phyloP scores from a whole-genome alignment of 371 early-diverging fungal species.

The Coemansia sp. region DNA sequence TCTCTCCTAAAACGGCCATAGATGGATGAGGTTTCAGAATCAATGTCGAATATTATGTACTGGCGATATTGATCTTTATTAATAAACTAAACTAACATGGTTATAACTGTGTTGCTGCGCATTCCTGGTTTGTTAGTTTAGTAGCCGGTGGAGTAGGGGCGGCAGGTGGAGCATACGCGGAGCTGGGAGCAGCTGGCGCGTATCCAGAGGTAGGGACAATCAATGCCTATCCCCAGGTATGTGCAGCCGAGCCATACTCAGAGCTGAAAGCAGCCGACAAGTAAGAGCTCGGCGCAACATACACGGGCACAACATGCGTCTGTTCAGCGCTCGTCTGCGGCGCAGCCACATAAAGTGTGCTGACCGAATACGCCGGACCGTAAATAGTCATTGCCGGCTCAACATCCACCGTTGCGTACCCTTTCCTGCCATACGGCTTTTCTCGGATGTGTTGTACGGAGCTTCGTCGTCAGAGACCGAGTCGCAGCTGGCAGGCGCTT shows the following conservation, averaged over 20 bases:
- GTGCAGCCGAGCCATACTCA: not conserved
- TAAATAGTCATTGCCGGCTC: constrained; percentile 14
- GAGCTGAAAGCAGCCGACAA: not conserved
- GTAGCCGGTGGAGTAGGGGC: constrained; percentile 6
- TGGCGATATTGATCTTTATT: no score
- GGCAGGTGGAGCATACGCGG: not conserved
- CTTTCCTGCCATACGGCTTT: not conserved
- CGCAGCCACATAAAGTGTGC: constrained; percentile 23
- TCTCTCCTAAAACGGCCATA: no score
- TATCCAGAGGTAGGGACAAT: not conserved
- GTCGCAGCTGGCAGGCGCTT: not conserved
- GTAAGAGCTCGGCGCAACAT: not conserved
- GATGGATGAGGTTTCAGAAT: no score
- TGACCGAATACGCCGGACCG: constrained; percentile 12
- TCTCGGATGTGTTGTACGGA: not conserved
- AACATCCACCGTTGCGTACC: constrained; percentile 8
- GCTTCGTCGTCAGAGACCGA: constrained; percentile 1
- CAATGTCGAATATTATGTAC: no score
- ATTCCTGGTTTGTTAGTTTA: not conserved
- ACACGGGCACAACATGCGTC: not conserved
- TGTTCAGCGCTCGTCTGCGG: not conserved
- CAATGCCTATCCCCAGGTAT: not conserved
- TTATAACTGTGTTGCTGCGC: not conserved
- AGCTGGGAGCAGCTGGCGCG: not conserved
- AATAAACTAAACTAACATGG: not conserved